These are phyloP conservation scores for Jacaranda mimosifolia DNA, from an alignment of 257 asterid genomes.

Conservation along the genomic window DNA sequence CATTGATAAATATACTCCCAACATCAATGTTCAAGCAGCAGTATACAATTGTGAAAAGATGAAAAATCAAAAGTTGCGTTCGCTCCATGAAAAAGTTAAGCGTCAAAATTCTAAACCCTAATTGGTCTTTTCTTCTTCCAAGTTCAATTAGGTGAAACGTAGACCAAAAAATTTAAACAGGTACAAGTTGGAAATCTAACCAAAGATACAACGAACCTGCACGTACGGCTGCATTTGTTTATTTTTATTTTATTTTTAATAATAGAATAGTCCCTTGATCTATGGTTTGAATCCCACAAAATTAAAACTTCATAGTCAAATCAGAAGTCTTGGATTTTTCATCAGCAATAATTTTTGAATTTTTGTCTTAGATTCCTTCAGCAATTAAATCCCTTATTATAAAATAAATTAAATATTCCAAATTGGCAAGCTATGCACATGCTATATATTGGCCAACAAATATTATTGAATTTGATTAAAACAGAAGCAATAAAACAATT, in stretches of 20 bases:
- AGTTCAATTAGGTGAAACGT: not conserved
- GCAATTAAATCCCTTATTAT: not conserved
- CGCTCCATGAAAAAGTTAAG: too few relatives aligned
- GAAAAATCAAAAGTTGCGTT: too few relatives aligned
- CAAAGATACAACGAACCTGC: not conserved
- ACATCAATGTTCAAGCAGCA: too few relatives aligned
- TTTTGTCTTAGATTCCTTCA: not conserved
- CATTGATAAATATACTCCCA: too few relatives aligned
- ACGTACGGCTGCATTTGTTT: not conserved
- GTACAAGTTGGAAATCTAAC: too few relatives aligned
- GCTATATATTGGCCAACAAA: not conserved
- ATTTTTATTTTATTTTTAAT: too few relatives aligned
- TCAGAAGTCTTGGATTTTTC: not conserved
- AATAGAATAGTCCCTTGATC: too few relatives aligned
- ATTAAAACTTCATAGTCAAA: not conserved
- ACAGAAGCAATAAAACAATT: not conserved
- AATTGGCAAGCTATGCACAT: slow-evolving; percentile 2
- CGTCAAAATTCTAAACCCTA: too few relatives aligned
- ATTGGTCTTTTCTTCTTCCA: not conserved
- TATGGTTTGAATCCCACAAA: not conserved
- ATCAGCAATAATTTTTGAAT: not conserved
- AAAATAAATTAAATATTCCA: not conserved
- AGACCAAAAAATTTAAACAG: too few relatives aligned
- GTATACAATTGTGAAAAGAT: too few relatives aligned
- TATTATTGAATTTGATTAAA: not conserved